A percentile compares a stretch with the other conserved stretches of the same genome.
Conservation (phyloP, 169 alveolate species). For the Plasmodium falciparum region DNA sequence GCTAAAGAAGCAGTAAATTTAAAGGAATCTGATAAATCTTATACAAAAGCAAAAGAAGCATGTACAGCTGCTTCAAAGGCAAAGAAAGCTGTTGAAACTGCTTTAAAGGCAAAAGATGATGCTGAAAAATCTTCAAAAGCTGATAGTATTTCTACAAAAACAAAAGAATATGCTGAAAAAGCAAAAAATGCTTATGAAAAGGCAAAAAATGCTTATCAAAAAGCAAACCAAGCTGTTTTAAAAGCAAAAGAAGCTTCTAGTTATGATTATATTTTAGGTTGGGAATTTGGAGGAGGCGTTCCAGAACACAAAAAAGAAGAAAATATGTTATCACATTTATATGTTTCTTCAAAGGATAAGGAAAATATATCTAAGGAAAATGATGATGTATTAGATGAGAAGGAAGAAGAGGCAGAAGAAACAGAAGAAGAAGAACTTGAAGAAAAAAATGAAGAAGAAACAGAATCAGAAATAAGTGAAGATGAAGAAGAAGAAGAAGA, state of each 20-base stretch:
- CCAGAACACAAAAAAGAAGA: neutral
- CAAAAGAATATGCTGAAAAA: neutral
- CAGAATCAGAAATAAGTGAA: constrained; percentile 1
- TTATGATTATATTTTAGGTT: neutral
- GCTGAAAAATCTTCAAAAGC: too few species aligned
- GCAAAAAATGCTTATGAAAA: constrained; percentile 3
- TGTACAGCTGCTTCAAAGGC: too few species aligned
- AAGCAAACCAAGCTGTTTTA: neutral
- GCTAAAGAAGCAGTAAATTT: neutral
- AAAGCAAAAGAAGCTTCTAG: neutral
- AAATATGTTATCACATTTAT: neutral
- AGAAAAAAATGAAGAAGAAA: constrained; percentile 6
- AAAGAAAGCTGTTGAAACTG: neutral
- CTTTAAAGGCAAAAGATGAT: neutral
- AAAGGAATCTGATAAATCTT: too few species aligned
- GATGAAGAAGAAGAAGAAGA: constrained; percentile 5
- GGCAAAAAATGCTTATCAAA: neutral
- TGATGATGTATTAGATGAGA: constrained; percentile 2
- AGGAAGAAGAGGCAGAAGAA: neutral
- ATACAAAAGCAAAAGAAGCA: too few species aligned
- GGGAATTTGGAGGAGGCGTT: neutral
- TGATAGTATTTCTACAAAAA: too few species aligned
- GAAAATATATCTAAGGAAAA: constrained; percentile 2
- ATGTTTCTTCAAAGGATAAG: neutral
- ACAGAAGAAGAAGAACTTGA: neutral